These are phyloP conservation scores for Fusarium verticillioides DNA, from an alignment of 2,329 filamentous ascomycete genomes.

Conservation along the genomic window DNA sequence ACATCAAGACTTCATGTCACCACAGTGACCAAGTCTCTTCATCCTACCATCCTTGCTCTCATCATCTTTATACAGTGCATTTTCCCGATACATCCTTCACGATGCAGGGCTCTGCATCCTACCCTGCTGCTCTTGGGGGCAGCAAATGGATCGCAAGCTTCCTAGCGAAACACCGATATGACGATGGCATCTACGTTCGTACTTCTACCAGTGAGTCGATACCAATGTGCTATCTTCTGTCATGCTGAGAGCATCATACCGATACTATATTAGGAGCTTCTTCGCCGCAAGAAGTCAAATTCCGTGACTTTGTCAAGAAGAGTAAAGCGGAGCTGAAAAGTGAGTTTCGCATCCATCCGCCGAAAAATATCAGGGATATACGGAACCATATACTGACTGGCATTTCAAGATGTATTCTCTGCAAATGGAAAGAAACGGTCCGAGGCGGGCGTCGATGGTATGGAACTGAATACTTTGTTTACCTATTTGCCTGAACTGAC, in stretches of 20 bases:
- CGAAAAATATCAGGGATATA: background rate
- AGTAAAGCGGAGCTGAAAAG: conserved; percentile 13
- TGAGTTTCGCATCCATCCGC: background rate
- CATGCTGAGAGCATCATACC: background rate
- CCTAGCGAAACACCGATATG: background rate
- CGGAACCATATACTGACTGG: background rate
- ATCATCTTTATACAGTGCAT: background rate
- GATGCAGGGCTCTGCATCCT: conserved; percentile 22
- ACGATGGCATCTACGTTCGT: background rate
- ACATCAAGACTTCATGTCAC: background rate
- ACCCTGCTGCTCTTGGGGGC: conserved; percentile 17
- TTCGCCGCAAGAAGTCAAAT: conserved; percentile 4
- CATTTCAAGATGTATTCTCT: background rate
- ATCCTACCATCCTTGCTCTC: background rate
- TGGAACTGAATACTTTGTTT: background rate
- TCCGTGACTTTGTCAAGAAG: conserved; percentile 6
- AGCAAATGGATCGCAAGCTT: conserved; percentile 15
- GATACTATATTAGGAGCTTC: background rate
- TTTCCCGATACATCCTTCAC: background rate
- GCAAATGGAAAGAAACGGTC: background rate
- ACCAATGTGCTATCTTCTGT: background rate
- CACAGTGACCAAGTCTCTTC: background rate
- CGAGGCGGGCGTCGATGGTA: conserved; percentile 1
- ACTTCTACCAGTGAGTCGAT: conserved; percentile 2
- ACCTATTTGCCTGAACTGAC: background rate